Evolutionary conservation across 345 rosid genomes (phyloP), one percentile per base, ranked within the genome.

Genomic region (Corymbia maculata): DNA sequence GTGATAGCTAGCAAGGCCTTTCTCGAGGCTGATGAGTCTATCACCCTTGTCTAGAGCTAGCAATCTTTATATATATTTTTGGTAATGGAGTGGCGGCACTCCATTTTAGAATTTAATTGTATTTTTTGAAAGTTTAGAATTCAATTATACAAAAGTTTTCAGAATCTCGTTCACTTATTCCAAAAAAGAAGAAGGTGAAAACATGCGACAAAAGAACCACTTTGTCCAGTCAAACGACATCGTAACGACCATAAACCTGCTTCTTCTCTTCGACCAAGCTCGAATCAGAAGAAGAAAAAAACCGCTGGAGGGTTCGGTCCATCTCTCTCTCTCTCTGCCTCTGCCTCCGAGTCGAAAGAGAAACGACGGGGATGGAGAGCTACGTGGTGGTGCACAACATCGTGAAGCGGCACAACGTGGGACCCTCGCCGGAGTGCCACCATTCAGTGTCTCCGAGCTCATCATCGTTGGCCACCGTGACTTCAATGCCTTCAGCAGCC

Each of bases 381-480:
- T 97, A 95, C 89, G 97, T 97, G 85, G 92, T 98, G 88, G 96
- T 98, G 16, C 99, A 98, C 96, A 97, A 98, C 95, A 92, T 98
- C 89, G 99, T 99, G 19, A 98, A 98, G 92, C 92, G 98, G 87
- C 99, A 97, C 94, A 98, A 98, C 98, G 94, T 97, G 14, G 99
- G 1, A 98, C 99, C 0, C 92, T 97, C 86, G 98, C 99, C 93
- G 99, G 47, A 97, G 98, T 93, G 98, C 98, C 22, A 97, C 98
- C 14, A 98, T 98, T 97, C 82, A 99, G 99, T 53, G 99, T 97
- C 10, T 92, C 94, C 52, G 99, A 98, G 93, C 88, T 98, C 28
- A 96, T 98, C 15, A 94, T 98, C 61, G 96, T 95, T 3, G 99
- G 99, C 68, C 98, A 98, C 86, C 90, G 99, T 24, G 99, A 98